Conservation (phyloP, 2,329 filamentous ascomycete species). For the Paecilomyces niveus region DNA sequence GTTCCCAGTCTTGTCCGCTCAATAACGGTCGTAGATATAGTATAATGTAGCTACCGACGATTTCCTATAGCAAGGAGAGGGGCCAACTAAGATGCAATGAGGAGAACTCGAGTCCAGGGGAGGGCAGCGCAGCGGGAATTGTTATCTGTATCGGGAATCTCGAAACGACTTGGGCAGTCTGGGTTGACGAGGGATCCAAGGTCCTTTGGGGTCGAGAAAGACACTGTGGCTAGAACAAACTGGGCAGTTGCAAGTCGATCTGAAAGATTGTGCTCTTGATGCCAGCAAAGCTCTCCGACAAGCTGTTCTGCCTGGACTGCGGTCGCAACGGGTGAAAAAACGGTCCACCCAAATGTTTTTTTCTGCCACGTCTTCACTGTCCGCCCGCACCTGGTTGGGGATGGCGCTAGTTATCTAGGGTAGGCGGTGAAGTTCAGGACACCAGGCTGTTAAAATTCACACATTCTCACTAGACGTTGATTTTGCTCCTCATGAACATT, state of each 20-base stretch:
- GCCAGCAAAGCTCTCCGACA: not conserved
- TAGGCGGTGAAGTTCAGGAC: conserved; percentile 12
- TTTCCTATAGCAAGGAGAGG: not conserved
- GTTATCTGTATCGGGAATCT: not conserved
- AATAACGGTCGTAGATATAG: not conserved
- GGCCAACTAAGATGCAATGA: not conserved
- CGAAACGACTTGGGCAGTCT: not conserved
- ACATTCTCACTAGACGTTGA: not conserved
- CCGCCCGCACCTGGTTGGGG: conserved; percentile 4
- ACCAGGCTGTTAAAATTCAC: not conserved
- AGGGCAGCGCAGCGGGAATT: not conserved
- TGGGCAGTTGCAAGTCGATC: not conserved
- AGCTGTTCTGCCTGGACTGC: not conserved
- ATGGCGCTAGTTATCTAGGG: conserved; percentile 6
- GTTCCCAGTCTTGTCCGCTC: not conserved
- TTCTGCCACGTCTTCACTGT: conserved; percentile 17
- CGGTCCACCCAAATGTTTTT: not conserved
- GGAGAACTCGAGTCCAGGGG: not conserved
- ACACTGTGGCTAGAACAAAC: not conserved
- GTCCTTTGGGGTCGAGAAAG: not conserved
- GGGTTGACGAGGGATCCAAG: not conserved
- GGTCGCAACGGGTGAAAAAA: not conserved
- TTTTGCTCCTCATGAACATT: not conserved
- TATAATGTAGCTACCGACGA: not conserved
- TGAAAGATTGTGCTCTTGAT: not conserved